A percentile compares a stretch with the other conserved stretches of the same genome.
These are phyloP conservation scores for Aspergillus ostianus DNA, from an alignment of 495 filamentous ascomycete species.

Conservation along the genomic window DNA sequence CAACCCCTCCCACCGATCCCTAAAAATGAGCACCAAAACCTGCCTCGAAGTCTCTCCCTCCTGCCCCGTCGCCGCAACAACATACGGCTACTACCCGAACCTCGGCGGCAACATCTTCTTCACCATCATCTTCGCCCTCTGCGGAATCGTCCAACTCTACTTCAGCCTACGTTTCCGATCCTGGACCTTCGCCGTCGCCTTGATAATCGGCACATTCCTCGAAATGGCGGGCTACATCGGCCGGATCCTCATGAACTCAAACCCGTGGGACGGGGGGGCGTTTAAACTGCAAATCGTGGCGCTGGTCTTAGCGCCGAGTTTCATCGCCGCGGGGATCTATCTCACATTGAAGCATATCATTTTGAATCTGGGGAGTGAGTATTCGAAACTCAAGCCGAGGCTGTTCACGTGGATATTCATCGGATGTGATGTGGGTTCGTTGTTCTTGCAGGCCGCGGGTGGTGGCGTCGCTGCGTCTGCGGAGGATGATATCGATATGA, in stretches of 20 bases:
- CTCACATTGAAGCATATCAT: slow-evolving; percentile 66
- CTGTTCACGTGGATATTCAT: slow-evolving; percentile 70
- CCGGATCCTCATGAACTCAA: slow-evolving; percentile 56
- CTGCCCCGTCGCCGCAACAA: slow-evolving; percentile 61
- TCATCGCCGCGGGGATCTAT: slow-evolving; percentile 65
- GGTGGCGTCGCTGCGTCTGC: slow-evolving; percentile 59
- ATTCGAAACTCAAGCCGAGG: slow-evolving; percentile 55
- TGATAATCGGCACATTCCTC: slow-evolving; percentile 47
- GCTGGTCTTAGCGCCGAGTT: slow-evolving; percentile 64
- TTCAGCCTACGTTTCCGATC: slow-evolving; percentile 57
- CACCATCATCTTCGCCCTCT: slow-evolving; percentile 52
- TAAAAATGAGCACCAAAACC: slow-evolving; percentile 28
- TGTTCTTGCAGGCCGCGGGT: slow-evolving; percentile 63
- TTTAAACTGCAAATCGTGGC: slow-evolving; percentile 69
- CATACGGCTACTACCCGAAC: slow-evolving; percentile 67
- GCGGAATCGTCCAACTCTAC: slow-evolving; percentile 43
- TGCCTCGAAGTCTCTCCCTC: slow-evolving; percentile 47
- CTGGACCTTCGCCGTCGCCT: slow-evolving; percentile 58
- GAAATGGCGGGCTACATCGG: slow-evolving; percentile 58
- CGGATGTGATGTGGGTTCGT: slow-evolving; percentile 60
- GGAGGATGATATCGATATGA: slow-evolving; percentile 19
- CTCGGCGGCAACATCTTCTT: slow-evolving; percentile 63
- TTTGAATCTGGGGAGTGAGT: slow-evolving; percentile 49
- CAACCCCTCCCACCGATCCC: too few species aligned
- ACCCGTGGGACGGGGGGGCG: slow-evolving; percentile 57